Evolutionary conservation across 257 asterid species (phyloP).

Genomic region (Coffea canephora): DNA sequence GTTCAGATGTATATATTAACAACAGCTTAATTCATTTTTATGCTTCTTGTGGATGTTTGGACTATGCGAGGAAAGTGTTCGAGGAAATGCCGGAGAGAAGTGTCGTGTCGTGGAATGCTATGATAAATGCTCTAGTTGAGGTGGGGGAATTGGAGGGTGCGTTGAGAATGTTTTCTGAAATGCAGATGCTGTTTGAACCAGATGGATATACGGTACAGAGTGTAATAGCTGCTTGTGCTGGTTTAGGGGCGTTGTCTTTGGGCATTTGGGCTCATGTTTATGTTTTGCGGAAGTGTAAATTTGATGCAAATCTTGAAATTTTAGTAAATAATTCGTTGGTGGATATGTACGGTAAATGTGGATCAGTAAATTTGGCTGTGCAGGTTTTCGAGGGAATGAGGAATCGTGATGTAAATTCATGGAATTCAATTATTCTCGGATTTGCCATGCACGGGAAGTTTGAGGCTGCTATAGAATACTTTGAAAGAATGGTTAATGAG

Average conservation of each 20-base stretch:
- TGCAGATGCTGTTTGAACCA: constrained; percentile 48
- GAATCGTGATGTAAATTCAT: constrained; percentile 60
- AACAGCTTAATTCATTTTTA: constrained; percentile 84
- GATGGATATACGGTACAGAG: constrained; percentile 84
- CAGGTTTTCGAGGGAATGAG: constrained; percentile 61
- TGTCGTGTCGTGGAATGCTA: constrained; percentile 71
- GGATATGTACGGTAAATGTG: constrained; percentile 82
- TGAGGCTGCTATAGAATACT: constrained; percentile 44
- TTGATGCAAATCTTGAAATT: constrained; percentile 34
- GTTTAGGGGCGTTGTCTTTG: constrained; percentile 62
- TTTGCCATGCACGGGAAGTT: constrained; percentile 64
- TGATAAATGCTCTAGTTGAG: constrained; percentile 63
- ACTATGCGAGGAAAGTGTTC: constrained; percentile 50
- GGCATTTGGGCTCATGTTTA: constrained; percentile 80
- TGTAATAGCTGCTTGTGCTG: constrained; percentile 65
- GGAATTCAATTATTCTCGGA: constrained; percentile 68
- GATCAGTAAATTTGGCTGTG: constrained; percentile 51
- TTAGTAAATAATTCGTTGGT: constrained; percentile 55
- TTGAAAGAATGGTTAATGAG: constrained; percentile 45
- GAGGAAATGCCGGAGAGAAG: constrained; percentile 70
- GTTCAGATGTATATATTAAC: constrained; percentile 56
- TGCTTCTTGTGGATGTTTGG: constrained; percentile 57
- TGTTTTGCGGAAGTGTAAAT: constrained; percentile 37
- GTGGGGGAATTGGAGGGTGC: constrained; percentile 62
- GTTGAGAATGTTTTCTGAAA: constrained; percentile 48